phyloP scores from a whole-genome alignment of 1,284 basidiomycete genomes.

The Moesziomyces parantarcticus region DNA sequence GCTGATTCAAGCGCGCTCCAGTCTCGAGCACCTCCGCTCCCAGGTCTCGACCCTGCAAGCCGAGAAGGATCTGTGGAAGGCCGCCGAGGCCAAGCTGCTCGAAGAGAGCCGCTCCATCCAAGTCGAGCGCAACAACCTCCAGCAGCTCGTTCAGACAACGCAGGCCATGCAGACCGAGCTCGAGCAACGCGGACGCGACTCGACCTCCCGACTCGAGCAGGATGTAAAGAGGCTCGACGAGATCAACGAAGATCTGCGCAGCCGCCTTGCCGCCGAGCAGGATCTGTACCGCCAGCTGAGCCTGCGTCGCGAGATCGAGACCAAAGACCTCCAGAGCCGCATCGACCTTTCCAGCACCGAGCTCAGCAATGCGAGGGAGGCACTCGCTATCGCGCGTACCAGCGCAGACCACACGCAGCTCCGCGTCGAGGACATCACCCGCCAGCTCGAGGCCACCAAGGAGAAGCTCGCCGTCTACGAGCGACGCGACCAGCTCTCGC shows the following conservation, averaged over 20 bases:
- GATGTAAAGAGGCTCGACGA: slow-evolving; percentile 77
- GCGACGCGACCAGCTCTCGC: slow-evolving; percentile 70
- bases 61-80: slow-evolving; percentile 76
- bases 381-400: slow-evolving; percentile 79
- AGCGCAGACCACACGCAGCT: slow-evolving; percentile 83
- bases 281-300: slow-evolving; percentile 79
- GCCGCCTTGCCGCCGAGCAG: slow-evolving; percentile 81
- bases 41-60: slow-evolving; percentile 86
- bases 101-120: slow-evolving; percentile 84
- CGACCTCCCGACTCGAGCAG: slow-evolving; percentile 80
- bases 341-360: slow-evolving; percentile 80
- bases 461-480: slow-evolving; percentile 89
- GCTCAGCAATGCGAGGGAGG: slow-evolving; percentile 78
- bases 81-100: slow-evolving; percentile 71
- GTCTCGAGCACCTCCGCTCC: slow-evolving; percentile 72
- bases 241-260: slow-evolving; percentile 77
- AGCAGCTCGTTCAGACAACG: slow-evolving; percentile 85
- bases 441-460: slow-evolving; percentile 79
- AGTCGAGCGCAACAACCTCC: slow-evolving; percentile 82
- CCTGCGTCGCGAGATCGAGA: slow-evolving; percentile 83
- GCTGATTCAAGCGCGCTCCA: slow-evolving; percentile 69
- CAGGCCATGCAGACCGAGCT: slow-evolving; percentile 89
- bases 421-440: slow-evolving; percentile 77
- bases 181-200: slow-evolving; percentile 82
- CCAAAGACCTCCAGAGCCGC: slow-evolving; percentile 78